Conservation (phyloP, 352 stramenopile genomes). For the Blastocystis sp. region DNA sequence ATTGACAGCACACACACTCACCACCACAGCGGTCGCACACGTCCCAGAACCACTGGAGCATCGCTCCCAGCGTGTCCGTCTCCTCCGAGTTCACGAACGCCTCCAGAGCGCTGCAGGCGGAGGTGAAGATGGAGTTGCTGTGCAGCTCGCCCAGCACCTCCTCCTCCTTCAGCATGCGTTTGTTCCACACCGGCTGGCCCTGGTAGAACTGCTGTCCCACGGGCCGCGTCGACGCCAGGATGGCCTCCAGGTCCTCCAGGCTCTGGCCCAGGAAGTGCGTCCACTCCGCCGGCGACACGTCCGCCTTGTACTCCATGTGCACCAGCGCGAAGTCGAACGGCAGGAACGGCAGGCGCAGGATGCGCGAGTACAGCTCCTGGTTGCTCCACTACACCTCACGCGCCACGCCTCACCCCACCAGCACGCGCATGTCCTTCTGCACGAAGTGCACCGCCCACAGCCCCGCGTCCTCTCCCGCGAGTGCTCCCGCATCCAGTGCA, state of each 20-base stretch:
- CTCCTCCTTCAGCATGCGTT: slow-evolving; percentile 43
- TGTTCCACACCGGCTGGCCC: slow-evolving; percentile 57
- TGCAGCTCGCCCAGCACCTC: slow-evolving; percentile 49
- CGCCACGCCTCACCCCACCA: background rate
- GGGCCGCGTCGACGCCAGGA: slow-evolving; percentile 24
- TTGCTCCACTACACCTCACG: slow-evolving; percentile 13
- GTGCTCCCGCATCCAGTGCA: background rate
- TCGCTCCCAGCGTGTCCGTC: background rate
- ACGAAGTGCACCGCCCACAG: slow-evolving; percentile 36
- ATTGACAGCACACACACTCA: slow-evolving; percentile 16
- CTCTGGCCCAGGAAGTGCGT: slow-evolving; percentile 15
- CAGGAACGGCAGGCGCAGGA: background rate
- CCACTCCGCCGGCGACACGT: slow-evolving; percentile 16
- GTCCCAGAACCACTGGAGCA: slow-evolving; percentile 9
- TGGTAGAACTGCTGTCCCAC: slow-evolving; percentile 63
- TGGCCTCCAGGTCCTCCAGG: slow-evolving; percentile 28
- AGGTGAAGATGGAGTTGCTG: slow-evolving; percentile 62
- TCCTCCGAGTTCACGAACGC: background rate
- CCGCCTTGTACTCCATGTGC: slow-evolving; percentile 14
- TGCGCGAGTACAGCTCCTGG: slow-evolving; percentile 32
- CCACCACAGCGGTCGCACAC: slow-evolving; percentile 26
- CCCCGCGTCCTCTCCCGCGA: background rate
- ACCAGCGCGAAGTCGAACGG: slow-evolving; percentile 48
- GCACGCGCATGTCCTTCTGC: background rate
- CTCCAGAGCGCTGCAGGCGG: slow-evolving; percentile 10